These are phyloP conservation scores for Meredithiella fracta DNA, from an alignment of 2,329 filamentous ascomycete species.

Conservation along the genomic window DNA sequence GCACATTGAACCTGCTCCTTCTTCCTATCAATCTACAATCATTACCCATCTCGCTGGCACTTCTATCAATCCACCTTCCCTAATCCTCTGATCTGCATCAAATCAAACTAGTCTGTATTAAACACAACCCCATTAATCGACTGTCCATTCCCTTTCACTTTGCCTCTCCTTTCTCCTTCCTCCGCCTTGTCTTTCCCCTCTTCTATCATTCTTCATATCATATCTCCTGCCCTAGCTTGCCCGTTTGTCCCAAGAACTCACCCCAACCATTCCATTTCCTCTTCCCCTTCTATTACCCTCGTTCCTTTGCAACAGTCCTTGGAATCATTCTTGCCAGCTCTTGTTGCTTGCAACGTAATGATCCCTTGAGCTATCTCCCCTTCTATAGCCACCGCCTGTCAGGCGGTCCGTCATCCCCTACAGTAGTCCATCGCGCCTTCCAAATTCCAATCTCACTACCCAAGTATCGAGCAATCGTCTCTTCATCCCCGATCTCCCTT, in stretches of 20 bases:
- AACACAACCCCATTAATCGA: background rate
- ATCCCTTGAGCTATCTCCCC: background rate
- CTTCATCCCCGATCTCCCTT: background rate
- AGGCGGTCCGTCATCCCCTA: background rate
- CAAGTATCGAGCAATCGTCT: background rate
- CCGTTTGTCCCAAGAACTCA: background rate
- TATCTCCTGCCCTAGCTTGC: background rate
- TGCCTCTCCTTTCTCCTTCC: too few relatives aligned
- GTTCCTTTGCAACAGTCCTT: constrained; percentile 1
- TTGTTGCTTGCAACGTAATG: background rate
- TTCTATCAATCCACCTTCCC: too few relatives aligned
- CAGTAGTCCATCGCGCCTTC: too few relatives aligned
- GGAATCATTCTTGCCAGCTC: background rate
- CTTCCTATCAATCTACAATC: background rate
- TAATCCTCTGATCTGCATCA: background rate
- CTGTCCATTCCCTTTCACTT: background rate
- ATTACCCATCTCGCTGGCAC: background rate
- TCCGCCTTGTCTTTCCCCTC: too few relatives aligned
- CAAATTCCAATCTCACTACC: background rate
- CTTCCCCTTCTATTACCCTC: background rate
- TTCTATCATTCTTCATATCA: too few relatives aligned
- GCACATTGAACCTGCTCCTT: background rate
- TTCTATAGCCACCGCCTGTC: background rate
- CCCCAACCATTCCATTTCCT: background rate
- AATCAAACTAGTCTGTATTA: background rate